phyloP scores from a whole-genome alignment of 2,329 filamentous ascomycete genomes.

The Fusarium tanahbumbuense region DNA sequence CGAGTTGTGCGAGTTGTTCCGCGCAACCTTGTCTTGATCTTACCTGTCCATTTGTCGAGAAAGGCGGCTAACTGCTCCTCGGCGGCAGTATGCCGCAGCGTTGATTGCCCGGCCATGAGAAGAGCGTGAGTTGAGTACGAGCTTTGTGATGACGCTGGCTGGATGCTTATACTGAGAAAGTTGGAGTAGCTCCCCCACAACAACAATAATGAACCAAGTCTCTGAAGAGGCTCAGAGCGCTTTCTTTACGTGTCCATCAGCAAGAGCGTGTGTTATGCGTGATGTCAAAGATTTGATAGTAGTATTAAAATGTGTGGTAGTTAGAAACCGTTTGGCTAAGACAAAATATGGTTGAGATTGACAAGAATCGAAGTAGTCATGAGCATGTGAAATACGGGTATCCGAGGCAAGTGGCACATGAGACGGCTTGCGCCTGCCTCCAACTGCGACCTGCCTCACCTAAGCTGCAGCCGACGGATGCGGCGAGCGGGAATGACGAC shows the following conservation, averaged over 20 bases:
- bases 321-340: conserved; percentile 10
- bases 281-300: conserved; percentile 4
- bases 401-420: conserved; percentile 48
- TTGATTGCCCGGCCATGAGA: conserved; percentile 88
- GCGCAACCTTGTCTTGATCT: conserved; percentile 66
- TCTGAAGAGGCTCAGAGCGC: conserved; percentile 27
- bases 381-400: conserved; percentile 47
- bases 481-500: conserved; percentile 46
- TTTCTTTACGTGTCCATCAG: conserved; percentile 40
- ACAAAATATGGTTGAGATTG: conserved; percentile 24
- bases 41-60: conserved; percentile 67
- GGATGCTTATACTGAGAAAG: conserved; percentile 2
- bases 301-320: conserved; percentile 6
- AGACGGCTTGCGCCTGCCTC: conserved; percentile 29
- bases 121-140: neutral
- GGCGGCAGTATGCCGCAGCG: conserved; percentile 73
- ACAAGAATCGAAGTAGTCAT: conserved; percentile 22
- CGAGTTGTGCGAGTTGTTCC: conserved; percentile 77
- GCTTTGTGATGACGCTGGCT: conserved; percentile 29
- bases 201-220: conserved; percentile 33
- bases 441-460: conserved; percentile 25
- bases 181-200: conserved; percentile 41
- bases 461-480: conserved; percentile 42
- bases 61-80: conserved; percentile 76
- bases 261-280: neutral